Percentiles rank a stretch among this genome's conserved stretches.
Conservation (phyloP, 202 grass and related monocot genomes). For the Setaria italica region DNA sequence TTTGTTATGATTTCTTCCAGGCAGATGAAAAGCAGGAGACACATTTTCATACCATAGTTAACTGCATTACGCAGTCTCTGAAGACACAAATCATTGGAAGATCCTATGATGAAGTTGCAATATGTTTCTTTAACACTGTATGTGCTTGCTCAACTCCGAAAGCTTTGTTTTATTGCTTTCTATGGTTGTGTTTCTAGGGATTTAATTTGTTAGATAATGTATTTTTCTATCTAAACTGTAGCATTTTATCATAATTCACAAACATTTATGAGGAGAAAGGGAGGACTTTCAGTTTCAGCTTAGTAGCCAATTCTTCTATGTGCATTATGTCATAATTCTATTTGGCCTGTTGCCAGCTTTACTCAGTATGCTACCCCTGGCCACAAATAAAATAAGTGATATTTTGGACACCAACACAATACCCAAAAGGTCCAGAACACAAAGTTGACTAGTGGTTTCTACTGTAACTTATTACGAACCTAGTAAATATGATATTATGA, state of each 20-base stretch:
- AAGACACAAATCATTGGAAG: conserved; percentile 87
- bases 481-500: neutral
- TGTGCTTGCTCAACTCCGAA: conserved; percentile 22
- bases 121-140: conserved; percentile 98
- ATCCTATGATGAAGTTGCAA: conserved; percentile 89
- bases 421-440: neutral
- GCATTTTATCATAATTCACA: neutral
- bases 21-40: conserved; percentile 65
- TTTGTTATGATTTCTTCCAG: conserved; percentile 50
- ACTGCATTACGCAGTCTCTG: conserved; percentile 71
- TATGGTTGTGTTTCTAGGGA: too few relatives aligned
- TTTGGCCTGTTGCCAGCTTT: neutral
- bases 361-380: neutral
- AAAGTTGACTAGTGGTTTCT: neutral
- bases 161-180: neutral
- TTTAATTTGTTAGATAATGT: neutral
- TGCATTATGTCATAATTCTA: neutral
- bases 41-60: conserved; percentile 74
- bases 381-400: neutral
- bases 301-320: neutral
- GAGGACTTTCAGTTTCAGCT: neutral
- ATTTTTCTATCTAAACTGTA: conserved; percentile 7
- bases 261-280: neutral
- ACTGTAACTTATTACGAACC: neutral
- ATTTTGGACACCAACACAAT: neutral